Percentiles rank a stretch among this genome's conserved stretches.
phyloP scores from a whole-genome alignment of 768 basidiomycete species.

The Rhodocollybia butyracea region DNA sequence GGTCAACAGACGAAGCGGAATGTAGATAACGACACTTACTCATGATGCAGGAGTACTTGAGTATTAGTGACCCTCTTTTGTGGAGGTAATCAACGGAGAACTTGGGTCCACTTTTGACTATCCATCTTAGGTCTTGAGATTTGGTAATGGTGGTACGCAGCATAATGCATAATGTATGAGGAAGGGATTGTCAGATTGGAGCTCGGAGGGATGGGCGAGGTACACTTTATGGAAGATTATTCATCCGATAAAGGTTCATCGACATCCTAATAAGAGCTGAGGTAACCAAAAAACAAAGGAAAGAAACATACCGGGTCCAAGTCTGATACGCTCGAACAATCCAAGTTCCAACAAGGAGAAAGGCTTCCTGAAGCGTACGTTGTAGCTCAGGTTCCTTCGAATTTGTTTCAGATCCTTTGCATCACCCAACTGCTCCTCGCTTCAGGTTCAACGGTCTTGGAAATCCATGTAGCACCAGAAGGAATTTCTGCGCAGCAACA shows the following conservation, averaged over 20 bases:
- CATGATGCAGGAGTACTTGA: slow-evolving; percentile 92
- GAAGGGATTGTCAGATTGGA: slow-evolving; percentile 88
- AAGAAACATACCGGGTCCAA: slow-evolving; percentile 53
- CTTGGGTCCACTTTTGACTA: slow-evolving; percentile 89
- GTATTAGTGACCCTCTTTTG: slow-evolving; percentile 92
- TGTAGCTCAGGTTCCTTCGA: slow-evolving; percentile 88
- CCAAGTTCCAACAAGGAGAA: slow-evolving; percentile 87
- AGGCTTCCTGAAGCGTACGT: slow-evolving; percentile 84
- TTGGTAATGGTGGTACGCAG: slow-evolving; percentile 90
- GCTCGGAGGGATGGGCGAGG: slow-evolving; percentile 26
- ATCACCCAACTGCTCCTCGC: background rate
- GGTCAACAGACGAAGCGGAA: background rate
- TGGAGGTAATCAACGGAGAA: slow-evolving; percentile 95
- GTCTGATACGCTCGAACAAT: slow-evolving; percentile 72
- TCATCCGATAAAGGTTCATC: slow-evolving; percentile 48
- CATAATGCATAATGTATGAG: too few relatives aligned
- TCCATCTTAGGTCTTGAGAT: slow-evolving; percentile 98
- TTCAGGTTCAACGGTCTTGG: slow-evolving; percentile 23
- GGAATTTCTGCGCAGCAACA: slow-evolving; percentile 61
- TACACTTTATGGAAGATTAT: slow-evolving; percentile 33
- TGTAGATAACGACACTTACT: slow-evolving; percentile 49
- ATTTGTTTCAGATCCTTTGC: slow-evolving; percentile 30
- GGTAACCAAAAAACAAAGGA: slow-evolving; percentile 9
- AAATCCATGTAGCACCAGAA: slow-evolving; percentile 82
- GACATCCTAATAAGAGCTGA: slow-evolving; percentile 37